phyloP scores from a whole-genome alignment of 371 early-diverging fungal genomes.

The Lichtheimia corymbifera region DNA sequence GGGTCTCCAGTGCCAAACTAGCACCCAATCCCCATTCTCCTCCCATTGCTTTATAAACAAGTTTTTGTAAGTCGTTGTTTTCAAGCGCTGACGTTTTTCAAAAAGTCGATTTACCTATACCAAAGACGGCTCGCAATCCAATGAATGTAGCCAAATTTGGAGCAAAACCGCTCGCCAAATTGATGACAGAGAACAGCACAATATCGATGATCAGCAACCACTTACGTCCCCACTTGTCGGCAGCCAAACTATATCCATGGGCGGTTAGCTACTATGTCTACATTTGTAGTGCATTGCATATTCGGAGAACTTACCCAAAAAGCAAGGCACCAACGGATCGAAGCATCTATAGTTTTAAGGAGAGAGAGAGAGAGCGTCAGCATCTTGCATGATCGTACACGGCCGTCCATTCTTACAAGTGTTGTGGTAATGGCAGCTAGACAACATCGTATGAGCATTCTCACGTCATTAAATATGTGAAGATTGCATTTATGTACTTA shows the following conservation, averaged over 20 bases:
- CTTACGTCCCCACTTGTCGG: conserved; percentile 69
- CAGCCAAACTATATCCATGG: conserved; percentile 35
- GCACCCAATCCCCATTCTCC: conserved; percentile 77
- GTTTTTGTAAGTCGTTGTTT: no score
- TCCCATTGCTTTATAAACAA: conserved; percentile 56
- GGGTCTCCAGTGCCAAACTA: conserved; percentile 67
- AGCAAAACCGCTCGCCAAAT: conserved; percentile 70
- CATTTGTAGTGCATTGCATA: not conserved
- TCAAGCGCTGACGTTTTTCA: no score
- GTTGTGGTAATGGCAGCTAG: conserved; percentile 47
- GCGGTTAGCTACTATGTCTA: not conserved
- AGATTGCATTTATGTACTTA: conserved; percentile 15
- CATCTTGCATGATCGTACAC: no score
- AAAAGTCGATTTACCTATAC: conserved; percentile 19
- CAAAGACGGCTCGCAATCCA: conserved; percentile 64
- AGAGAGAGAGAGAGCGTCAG: not conserved
- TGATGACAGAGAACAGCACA: conserved; percentile 61
- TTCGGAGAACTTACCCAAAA: conserved; percentile 52
- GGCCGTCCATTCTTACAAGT: conserved; percentile 19
- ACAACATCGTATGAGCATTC: not conserved
- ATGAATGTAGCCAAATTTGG: conserved; percentile 49
- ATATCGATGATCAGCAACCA: conserved; percentile 72
- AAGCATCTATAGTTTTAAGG: conserved; percentile 44
- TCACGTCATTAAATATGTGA: not conserved
- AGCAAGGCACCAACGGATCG: conserved; percentile 74